These are phyloP conservation scores for Ustilago hordei DNA, from an alignment of 1,284 basidiomycete genomes.

Conservation along the genomic window DNA sequence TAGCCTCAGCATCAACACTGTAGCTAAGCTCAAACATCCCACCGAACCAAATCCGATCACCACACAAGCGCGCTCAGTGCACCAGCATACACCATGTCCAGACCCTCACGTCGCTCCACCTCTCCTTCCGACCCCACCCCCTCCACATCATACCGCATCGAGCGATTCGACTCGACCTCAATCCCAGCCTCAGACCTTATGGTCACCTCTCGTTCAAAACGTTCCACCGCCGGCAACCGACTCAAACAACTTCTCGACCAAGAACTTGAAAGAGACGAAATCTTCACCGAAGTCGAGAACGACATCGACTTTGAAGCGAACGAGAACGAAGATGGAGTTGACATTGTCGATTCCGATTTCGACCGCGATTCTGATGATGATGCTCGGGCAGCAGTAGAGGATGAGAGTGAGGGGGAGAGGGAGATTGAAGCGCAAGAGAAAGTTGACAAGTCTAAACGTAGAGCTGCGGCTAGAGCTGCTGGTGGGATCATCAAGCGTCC, in stretches of 20 bases:
- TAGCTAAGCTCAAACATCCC: background rate
- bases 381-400: slow-evolving; percentile 24
- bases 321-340: slow-evolving; percentile 60
- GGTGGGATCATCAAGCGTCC: slow-evolving; percentile 25
- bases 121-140: background rate
- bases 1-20: background rate
- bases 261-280: slow-evolving; percentile 61
- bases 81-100: slow-evolving; percentile 1
- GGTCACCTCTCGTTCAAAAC: slow-evolving; percentile 49
- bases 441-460: slow-evolving; percentile 36
- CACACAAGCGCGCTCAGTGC: too few species aligned
- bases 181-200: slow-evolving; percentile 25
- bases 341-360: slow-evolving; percentile 67
- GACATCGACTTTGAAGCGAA: slow-evolving; percentile 62
- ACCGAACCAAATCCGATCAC: too few species aligned
- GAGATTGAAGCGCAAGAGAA: slow-evolving; percentile 57
- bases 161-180: slow-evolving; percentile 19
- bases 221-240: slow-evolving; percentile 54
- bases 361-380: slow-evolving; percentile 58
- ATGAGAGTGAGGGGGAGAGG: slow-evolving; percentile 50
- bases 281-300: slow-evolving; percentile 64
- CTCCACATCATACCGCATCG: slow-evolving; percentile 35
- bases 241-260: slow-evolving; percentile 65
- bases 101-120: background rate
- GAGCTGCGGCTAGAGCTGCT: slow-evolving; percentile 27